Evolutionary conservation across 108 stramenopile genomes (phyloP), one percentile per base, ranked within the genome.

Genomic region (Cyclotella atomus): DNA sequence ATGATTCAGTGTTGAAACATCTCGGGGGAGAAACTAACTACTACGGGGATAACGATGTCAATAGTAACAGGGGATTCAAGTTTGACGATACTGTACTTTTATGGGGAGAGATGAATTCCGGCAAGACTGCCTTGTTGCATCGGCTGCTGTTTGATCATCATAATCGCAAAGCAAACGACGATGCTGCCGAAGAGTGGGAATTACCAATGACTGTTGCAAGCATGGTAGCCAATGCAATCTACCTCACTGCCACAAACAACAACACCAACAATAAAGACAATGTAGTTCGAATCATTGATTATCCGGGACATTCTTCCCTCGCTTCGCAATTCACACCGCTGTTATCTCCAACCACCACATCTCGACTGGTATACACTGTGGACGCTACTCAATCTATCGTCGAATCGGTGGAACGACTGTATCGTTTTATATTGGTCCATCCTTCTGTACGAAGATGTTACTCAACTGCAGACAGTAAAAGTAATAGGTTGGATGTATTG

Each of bases 311-410:
- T 79, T 46, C 70, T 2, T 71, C 82, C 19, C 30, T 79, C 28
- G 50, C 35, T 7, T 57, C 73, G 9, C 57, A 83, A 44, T 68
- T 83, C 10, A 45, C 73, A 27, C 59, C 33, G 3, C 59, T 79
- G 17, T 21, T 75, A 21, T 55, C 73, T 3, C 2, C 16, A n/a
- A 46, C 30, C 19, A 65, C 38, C 19, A 59, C n/a, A 21, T 21
- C 68, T 1, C 72, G 82, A 16, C 3, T 79, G 23, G 63, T 94
- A 16, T 63, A 91, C 34, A 73, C 91, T 0, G 24, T 94, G 33
- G 89, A 94, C 75, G 63, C 88, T 12, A 83, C 93, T 20, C 86
- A 91, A 68, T 69, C 93, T 3, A 79, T 90, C 5, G 56, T 75
- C 16, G 71, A 85, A 3, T 86, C 88, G 34, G 93, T 80, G 17